A percentile compares a stretch with the other conserved stretches of the same genome.
phyloP scores from a whole-genome alignment of 208 protist genomes.

The Trichomonas vaginalis region DNA sequence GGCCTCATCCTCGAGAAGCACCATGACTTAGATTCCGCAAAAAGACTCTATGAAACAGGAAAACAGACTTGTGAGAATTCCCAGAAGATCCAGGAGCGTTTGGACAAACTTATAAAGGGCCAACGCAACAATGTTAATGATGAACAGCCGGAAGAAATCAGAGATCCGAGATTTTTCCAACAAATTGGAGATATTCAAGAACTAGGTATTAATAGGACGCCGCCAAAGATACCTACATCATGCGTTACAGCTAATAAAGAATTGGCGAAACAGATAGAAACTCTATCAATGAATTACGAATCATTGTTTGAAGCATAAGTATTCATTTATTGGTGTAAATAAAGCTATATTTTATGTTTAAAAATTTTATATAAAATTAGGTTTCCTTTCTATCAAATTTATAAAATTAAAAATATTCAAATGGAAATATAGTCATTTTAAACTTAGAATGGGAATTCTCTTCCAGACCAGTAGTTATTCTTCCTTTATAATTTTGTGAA shows the following conservation, averaged over 20 bases:
- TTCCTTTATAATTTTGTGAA: no score
- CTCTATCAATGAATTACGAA: not conserved
- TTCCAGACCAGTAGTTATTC: no score
- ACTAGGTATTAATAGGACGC: not conserved
- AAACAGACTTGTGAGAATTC: not conserved
- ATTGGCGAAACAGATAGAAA: not conserved
- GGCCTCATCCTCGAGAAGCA: not conserved
- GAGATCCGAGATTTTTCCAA: not conserved
- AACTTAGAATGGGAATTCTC: no score
- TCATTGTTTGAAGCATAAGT: not conserved
- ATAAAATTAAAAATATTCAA: no score
- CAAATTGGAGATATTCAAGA: not conserved
- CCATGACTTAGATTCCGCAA: not conserved
- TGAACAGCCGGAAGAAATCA: not conserved
- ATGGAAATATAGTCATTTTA: no score
- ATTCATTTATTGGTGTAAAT: no score
- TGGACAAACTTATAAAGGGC: not conserved
- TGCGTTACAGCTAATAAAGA: no score
- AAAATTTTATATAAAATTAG: no score
- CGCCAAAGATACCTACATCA: not conserved
- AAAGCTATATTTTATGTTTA: no score
- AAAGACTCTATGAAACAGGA: not conserved
- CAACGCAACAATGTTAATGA: not conserved
- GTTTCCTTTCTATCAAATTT: no score
- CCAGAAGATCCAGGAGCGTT: not conserved